Base-by-base conservation (phyloP, 1,284 basidiomycete genomes). In the Golubevia sp. region DNA sequence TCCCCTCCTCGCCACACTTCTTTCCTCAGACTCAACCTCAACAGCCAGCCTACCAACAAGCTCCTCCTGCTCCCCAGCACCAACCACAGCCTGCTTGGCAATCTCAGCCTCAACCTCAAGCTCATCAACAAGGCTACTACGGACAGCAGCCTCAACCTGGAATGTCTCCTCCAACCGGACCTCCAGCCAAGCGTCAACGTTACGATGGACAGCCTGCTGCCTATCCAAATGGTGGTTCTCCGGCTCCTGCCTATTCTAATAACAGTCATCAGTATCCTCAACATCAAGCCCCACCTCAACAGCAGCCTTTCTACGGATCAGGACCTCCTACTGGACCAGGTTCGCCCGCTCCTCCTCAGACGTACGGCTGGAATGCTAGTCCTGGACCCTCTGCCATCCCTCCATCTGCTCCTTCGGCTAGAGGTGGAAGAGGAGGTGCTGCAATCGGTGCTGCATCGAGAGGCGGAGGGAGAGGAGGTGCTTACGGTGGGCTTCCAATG, bases 61-160 rank as follows among this genome's bases (percentile, higher is more conserved):
- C 38, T 44, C 38, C 38, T 44, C 38, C 38, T 18, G 11, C 38
- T 44, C 38, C 38, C 18, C 38, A 44, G 18, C 38, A 44, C n/a
- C 51, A 53, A 53, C 13, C 51, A 15, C 48, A 49, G 18, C 51
- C 24, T 15, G 51, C 51, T n/a, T 53, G 24, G 24, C 13, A 11
- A 15, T 25, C 51, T 25, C 51, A 53, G n/a, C 51, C 51, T 53
- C 27, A 53, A 38, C 61, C 66, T 25, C 49, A 57, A 13, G 52
- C 64, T 55, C 66, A 54, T 38, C 69, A 62, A 49, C 68, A 53
- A 21, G 20, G 56, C 30, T 61, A 52, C 20, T 62, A 30, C 24
- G 51, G 51, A n/a, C 52, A 20, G 62, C 51, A 53, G n/a, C 13
- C 51, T 53, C 27, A 11, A 25, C 13, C 13, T 13, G 38, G 11